A percentile compares a stretch with the other conserved stretches of the same genome.
Conservation (phyloP, 805 yeast species). For the Groenewaldozyma salmanticensis region DNA sequence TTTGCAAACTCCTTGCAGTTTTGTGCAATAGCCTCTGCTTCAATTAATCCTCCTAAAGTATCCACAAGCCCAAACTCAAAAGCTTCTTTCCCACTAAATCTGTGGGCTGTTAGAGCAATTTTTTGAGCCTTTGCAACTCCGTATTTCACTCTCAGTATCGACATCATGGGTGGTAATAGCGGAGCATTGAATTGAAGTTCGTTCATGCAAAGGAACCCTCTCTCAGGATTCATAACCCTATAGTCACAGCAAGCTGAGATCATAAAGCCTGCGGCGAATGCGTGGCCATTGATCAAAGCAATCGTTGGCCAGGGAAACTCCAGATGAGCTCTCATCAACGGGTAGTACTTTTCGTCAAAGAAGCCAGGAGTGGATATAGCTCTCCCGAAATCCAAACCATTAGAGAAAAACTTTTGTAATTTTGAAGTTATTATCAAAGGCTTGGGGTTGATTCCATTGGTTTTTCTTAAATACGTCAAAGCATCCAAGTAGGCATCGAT, state of each 20-base stretch:
- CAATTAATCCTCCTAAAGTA: constrained; percentile 26
- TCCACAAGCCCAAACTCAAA: constrained; percentile 24
- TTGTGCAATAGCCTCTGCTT: constrained; percentile 24
- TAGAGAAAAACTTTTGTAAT: constrained; percentile 29
- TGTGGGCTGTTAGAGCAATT: constrained; percentile 26
- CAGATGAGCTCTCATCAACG: constrained; percentile 25
- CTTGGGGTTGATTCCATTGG: constrained; percentile 16
- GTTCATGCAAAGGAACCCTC: constrained; percentile 32
- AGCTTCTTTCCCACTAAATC: constrained; percentile 26
- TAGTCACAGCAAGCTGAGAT: constrained; percentile 31
- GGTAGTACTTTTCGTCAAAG: constrained; percentile 25
- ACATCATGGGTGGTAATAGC: constrained; percentile 27
- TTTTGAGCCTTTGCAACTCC: constrained; percentile 24
- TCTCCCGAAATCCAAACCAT: constrained; percentile 30
- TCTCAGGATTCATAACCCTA: constrained; percentile 30
- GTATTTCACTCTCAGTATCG: constrained; percentile 24
- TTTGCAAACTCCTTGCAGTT: constrained; percentile 16
- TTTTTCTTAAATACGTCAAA: constrained; percentile 21
- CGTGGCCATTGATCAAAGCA: constrained; percentile 32
- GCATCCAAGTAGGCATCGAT: constrained; percentile 27
- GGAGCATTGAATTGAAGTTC: constrained; percentile 32
- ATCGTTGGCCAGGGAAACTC: constrained; percentile 33
- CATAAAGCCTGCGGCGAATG: constrained; percentile 34
- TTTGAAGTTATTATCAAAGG: constrained; percentile 31
- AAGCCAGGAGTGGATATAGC: constrained; percentile 27